Evolutionary conservation across 441 rosid genomes (phyloP).

Genomic region (Gossypium schwendimanii): DNA sequence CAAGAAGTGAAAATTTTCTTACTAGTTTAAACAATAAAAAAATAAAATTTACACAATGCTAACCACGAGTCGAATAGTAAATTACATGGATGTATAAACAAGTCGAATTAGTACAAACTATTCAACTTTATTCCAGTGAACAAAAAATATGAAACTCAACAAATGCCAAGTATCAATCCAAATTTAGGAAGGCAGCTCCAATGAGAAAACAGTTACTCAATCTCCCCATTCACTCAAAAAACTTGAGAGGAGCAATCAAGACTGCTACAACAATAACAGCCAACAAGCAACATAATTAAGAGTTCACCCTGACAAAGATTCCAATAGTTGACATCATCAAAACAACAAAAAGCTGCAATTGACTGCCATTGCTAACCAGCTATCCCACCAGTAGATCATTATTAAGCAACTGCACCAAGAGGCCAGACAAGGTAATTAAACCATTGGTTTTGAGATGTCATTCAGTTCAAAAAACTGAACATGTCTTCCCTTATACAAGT

Average conservation of each 20-base stretch:
- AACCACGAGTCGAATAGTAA: neutral
- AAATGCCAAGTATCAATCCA: neutral
- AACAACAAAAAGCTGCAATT: neutral
- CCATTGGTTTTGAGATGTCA: neutral
- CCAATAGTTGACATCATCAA: neutral
- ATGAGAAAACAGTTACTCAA: neutral
- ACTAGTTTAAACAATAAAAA: neutral
- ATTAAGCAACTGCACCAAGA: neutral
- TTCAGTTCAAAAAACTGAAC: neutral
- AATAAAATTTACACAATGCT: neutral
- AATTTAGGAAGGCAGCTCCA: neutral
- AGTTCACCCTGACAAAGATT: neutral
- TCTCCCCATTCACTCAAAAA: neutral
- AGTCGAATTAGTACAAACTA: neutral
- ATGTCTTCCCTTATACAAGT: neutral
- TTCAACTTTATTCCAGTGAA: neutral
- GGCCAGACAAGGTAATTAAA: neutral
- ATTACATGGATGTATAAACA: neutral
- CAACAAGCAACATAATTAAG: neutral
- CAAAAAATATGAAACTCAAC: neutral
- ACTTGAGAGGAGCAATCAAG: neutral
- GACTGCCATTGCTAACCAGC: neutral
- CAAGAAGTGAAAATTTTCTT: neutral
- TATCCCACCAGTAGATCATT: neutral
- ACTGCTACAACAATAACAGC: neutral